phyloP scores from a whole-genome alignment of 2,329 filamentous ascomycete species.

The Chaetomiaceae sp. region DNA sequence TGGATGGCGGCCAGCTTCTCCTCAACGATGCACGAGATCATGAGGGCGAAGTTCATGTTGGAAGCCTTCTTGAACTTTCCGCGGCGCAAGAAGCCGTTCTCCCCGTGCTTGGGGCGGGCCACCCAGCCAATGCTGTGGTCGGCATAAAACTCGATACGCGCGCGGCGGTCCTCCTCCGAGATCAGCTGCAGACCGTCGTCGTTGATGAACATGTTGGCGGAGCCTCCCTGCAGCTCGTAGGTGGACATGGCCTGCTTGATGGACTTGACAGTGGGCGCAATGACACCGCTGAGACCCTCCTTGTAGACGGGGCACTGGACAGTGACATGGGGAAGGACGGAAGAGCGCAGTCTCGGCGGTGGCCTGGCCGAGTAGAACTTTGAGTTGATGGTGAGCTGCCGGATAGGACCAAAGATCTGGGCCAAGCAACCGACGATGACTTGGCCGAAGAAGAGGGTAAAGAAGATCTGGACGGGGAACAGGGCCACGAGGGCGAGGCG shows the following conservation, averaged over 20 bases:
- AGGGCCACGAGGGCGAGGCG: conserved; percentile 62
- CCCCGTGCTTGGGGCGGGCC: conserved; percentile 58
- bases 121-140: conserved; percentile 68
- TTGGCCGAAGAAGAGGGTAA: conserved; percentile 76
- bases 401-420: conserved; percentile 70
- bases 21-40: conserved; percentile 65
- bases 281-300: conserved; percentile 71
- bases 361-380: conserved; percentile 76
- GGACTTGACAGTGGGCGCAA: conserved; percentile 70
- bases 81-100: conserved; percentile 56
- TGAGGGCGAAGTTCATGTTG: conserved; percentile 68
- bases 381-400: conserved; percentile 69
- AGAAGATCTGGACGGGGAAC: conserved; percentile 70
- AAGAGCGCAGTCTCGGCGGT: conserved; percentile 54
- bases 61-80: conserved; percentile 69
- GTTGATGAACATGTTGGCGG: conserved; percentile 72
- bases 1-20: conserved; percentile 57
- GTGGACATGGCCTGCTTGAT: conserved; percentile 73
- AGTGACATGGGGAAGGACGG: conserved; percentile 65
- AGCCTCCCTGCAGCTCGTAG: conserved; percentile 73
- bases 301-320: conserved; percentile 89
- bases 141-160: conserved; percentile 63
- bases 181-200: conserved; percentile 70
- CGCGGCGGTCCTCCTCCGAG: conserved; percentile 54
- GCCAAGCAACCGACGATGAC: conserved; percentile 72